Conservation (phyloP, 2,329 filamentous ascomycete genomes). For the Diaporthe australafricana region DNA sequence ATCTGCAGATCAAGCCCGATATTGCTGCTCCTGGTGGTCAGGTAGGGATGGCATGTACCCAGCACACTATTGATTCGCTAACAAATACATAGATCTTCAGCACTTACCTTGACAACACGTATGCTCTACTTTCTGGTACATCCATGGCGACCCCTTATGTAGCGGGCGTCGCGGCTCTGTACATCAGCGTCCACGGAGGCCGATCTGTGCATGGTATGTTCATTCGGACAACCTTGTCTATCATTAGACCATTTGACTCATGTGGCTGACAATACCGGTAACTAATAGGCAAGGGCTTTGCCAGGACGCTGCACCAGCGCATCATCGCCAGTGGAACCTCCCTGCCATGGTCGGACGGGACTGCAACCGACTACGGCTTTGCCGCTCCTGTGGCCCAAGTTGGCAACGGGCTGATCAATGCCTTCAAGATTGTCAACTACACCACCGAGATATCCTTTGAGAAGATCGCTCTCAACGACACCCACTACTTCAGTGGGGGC, state of each 20-base stretch:
- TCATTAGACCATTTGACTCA: too few species aligned
- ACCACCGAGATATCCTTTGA: slow-evolving; percentile 50
- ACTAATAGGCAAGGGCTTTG: slow-evolving; percentile 42
- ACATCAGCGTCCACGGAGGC: slow-evolving; percentile 49
- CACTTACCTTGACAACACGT: slow-evolving; percentile 52
- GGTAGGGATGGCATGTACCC: not conserved
- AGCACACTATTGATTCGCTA: not conserved
- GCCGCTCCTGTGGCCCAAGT: slow-evolving; percentile 51
- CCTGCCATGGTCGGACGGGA: slow-evolving; percentile 46
- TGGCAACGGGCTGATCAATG: slow-evolving; percentile 55
- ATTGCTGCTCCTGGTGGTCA: slow-evolving; percentile 55
- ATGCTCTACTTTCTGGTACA: slow-evolving; percentile 57
- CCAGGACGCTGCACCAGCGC: slow-evolving; percentile 44
- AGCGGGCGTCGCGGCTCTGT: slow-evolving; percentile 56
- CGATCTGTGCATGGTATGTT: slow-evolving; percentile 43
- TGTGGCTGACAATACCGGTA: not conserved
- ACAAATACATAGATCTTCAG: slow-evolving; percentile 51
- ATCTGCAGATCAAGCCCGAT: slow-evolving; percentile 57
- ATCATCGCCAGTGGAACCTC: slow-evolving; percentile 49
- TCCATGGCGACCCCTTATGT: slow-evolving; percentile 61
- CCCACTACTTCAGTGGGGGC: slow-evolving; percentile 50
- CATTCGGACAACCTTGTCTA: too few species aligned
- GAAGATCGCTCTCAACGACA: slow-evolving; percentile 58
- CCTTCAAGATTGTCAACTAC: slow-evolving; percentile 54
- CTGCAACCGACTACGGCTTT: slow-evolving; percentile 41